These are phyloP conservation scores for Sporothrix phasma DNA, from an alignment of 2,329 filamentous ascomycete genomes.

Conservation along the genomic window DNA sequence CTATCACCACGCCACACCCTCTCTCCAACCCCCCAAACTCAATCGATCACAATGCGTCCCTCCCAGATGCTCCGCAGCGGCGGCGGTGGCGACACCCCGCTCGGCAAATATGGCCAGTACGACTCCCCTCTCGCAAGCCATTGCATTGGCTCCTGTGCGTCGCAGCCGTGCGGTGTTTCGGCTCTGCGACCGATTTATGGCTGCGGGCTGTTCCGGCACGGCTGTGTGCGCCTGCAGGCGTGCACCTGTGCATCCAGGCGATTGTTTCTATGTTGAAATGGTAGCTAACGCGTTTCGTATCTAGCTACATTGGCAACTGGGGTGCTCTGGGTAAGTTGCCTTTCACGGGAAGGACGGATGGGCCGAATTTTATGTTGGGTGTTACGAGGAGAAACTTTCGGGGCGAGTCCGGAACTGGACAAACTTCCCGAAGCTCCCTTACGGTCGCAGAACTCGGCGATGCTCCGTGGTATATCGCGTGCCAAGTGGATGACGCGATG, in stretches of 20 bases:
- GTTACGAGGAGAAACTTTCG: no score
- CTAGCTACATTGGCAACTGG: conserved; percentile 65
- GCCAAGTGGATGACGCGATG: neutral
- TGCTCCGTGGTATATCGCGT: neutral
- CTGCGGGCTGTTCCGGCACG: neutral
- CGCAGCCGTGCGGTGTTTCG: conserved; percentile 9
- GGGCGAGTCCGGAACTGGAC: no score
- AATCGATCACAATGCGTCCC: conserved; percentile 34
- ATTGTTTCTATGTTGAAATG: neutral
- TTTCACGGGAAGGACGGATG: neutral
- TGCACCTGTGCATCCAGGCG: neutral
- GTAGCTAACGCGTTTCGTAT: conserved; percentile 4
- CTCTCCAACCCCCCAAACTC: neutral
- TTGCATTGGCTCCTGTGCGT: conserved; percentile 6
- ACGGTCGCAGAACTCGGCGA: neutral
- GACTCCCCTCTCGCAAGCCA: conserved; percentile 20
- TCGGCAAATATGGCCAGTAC: conserved; percentile 38
- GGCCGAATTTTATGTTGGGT: neutral
- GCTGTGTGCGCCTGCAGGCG: no score
- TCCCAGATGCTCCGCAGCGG: conserved; percentile 35
- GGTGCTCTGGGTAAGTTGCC: conserved; percentile 59
- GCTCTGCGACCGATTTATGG: neutral
- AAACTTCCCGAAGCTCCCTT: neutral
- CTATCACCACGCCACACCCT: neutral
- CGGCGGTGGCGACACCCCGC: conserved; percentile 31